phyloP scores from a whole-genome alignment of 495 filamentous ascomycete genomes.

The Lasiosphaeria ovina region DNA sequence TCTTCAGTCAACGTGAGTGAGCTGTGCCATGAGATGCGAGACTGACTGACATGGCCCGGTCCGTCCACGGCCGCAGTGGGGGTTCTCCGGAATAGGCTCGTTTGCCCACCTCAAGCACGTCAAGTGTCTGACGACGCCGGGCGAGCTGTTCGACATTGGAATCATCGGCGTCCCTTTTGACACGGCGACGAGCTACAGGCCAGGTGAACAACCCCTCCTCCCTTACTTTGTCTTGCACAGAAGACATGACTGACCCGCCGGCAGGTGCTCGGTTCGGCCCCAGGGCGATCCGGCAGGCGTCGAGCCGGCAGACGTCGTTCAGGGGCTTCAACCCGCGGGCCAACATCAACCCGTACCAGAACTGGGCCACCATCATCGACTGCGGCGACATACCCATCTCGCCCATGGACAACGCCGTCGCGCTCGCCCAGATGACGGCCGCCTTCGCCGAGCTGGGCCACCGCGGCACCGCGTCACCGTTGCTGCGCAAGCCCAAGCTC shows the following conservation, averaged over 20 bases:
- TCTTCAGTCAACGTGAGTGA: too few species aligned
- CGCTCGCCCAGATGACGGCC: slow-evolving; percentile 72
- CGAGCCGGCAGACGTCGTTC: slow-evolving; percentile 67
- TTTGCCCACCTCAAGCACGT: slow-evolving; percentile 77
- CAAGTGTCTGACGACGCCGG: slow-evolving; percentile 69
- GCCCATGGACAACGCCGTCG: slow-evolving; percentile 74
- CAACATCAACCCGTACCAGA: slow-evolving; percentile 71
- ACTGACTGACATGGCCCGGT: slow-evolving; percentile 9
- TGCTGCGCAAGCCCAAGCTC: slow-evolving; percentile 55
- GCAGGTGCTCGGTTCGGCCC: slow-evolving; percentile 77
- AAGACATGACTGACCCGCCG: not conserved
- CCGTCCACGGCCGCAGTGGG: slow-evolving; percentile 51
- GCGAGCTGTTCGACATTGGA: slow-evolving; percentile 70
- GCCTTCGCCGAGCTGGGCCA: slow-evolving; percentile 58
- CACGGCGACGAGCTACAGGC: slow-evolving; percentile 76
- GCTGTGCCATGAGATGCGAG: too few species aligned
- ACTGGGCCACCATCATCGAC: slow-evolving; percentile 72
- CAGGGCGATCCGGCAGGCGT: slow-evolving; percentile 76
- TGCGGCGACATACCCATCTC: slow-evolving; percentile 82
- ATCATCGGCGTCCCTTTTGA: slow-evolving; percentile 84
- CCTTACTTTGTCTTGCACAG: not conserved
- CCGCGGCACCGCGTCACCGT: slow-evolving; percentile 27
- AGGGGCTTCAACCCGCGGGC: slow-evolving; percentile 77
- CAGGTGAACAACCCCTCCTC: slow-evolving; percentile 47
- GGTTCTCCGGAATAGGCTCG: slow-evolving; percentile 73